phyloP scores from a whole-genome alignment of 768 basidiomycete genomes.

The Boletus vermiculosoides region DNA sequence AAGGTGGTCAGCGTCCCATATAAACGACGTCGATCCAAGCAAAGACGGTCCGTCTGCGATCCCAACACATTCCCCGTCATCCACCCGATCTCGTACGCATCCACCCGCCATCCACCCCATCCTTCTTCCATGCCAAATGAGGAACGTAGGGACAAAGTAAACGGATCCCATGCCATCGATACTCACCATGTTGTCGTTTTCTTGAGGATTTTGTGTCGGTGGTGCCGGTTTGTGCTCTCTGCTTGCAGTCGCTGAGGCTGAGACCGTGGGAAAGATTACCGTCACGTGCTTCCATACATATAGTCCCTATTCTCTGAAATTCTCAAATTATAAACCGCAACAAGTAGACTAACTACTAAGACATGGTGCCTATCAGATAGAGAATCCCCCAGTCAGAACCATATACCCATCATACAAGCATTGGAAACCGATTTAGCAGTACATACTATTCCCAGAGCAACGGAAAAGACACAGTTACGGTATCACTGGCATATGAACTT shows the following conservation, averaged over 20 bases:
- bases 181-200: constrained; percentile 49
- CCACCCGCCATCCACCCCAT: constrained; percentile 18
- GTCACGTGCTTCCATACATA: constrained; percentile 3
- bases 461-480: neutral
- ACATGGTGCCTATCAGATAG: too few species aligned
- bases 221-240: constrained; percentile 5
- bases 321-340: too few species aligned
- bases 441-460: neutral
- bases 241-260: constrained; percentile 9
- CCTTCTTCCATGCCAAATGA: constrained; percentile 14
- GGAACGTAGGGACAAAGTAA: neutral
- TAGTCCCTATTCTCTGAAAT: neutral
- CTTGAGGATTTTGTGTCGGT: constrained; percentile 32
- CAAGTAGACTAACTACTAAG: too few species aligned
- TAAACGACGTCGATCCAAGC: neutral
- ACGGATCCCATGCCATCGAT: constrained; percentile 10
- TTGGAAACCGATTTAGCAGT: neutral
- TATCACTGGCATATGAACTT: neutral
- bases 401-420: neutral
- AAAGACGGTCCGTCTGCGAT: neutral
- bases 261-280: constrained; percentile 20
- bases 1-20: constrained; percentile 21
- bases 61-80: constrained; percentile 30
- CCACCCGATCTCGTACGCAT: constrained; percentile 23
- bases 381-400: too few species aligned